These are phyloP conservation scores for Neoboletus magnificus DNA, from an alignment of 768 basidiomycete species.

Conservation along the genomic window DNA sequence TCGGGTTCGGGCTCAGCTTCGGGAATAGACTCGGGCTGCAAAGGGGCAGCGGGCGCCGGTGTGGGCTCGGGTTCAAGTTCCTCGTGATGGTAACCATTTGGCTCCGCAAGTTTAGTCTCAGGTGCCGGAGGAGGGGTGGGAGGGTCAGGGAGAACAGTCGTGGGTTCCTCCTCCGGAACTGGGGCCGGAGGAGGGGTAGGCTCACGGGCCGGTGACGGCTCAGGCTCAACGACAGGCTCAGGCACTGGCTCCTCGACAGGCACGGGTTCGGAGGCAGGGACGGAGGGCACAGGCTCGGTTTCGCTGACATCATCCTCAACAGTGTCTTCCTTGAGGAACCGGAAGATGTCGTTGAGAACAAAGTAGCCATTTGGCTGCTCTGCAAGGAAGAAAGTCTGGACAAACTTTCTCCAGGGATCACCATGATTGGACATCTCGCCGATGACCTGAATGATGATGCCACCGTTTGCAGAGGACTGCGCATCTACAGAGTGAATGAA, in stretches of 20 bases:
- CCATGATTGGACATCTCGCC: slow-evolving; percentile 97
- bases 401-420: slow-evolving; percentile 96
- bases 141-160: slow-evolving; percentile 34
- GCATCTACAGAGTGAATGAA: slow-evolving; percentile 99
- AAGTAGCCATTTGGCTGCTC: slow-evolving; percentile 99
- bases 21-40: slow-evolving; percentile 25
- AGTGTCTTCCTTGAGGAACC: slow-evolving; percentile 94
- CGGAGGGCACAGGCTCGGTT: slow-evolving; percentile 35
- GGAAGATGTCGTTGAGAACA: slow-evolving; percentile 99
- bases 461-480: slow-evolving; percentile 89
- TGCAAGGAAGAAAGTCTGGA: slow-evolving; percentile 99
- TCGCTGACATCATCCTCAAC: slow-evolving; percentile 74
- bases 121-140: slow-evolving; percentile 34
- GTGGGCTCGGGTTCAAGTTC: slow-evolving; percentile 33
- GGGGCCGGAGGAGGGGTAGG: slow-evolving; percentile 29
- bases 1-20: slow-evolving; percentile 26
- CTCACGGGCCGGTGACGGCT: slow-evolving; percentile 32
- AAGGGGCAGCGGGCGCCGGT: slow-evolving; percentile 24
- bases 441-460: slow-evolving; percentile 98
- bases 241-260: slow-evolving; percentile 33
- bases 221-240: slow-evolving; percentile 27
- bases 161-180: slow-evolving; percentile 37
- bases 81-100: slow-evolving; percentile 38
- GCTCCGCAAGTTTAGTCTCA: slow-evolving; percentile 41
- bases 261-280: slow-evolving; percentile 35